Base-by-base conservation (phyloP, 2,329 filamentous ascomycete species). In the Aspergillus texensis region DNA sequence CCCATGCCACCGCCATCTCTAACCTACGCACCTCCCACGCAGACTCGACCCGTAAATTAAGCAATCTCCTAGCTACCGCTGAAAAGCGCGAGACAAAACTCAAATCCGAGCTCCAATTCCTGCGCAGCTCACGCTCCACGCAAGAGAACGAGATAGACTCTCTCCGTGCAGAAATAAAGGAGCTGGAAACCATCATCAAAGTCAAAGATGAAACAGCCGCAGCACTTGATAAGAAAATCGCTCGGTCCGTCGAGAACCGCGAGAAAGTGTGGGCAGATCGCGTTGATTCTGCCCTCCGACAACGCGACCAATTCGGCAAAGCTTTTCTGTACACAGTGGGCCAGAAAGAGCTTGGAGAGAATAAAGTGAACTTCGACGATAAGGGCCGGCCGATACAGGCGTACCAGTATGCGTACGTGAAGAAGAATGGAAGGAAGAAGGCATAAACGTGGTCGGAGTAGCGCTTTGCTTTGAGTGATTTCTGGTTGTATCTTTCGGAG, bases 241-340 rank as follows among this genome's bases (percentile, higher is more conserved):
- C 77, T 11, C 70, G 72, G 53, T 78, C 78, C 0, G 73, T 80
- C 16, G 77, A 80, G 55, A 79, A 78, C 65, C 74, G 79, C 39
- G 80, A 82, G 67, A 74, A 75, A 28, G 78, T 79, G 59, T 82
- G 80, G 80, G 74, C 79, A 62, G 71, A 75, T 0, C 75, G 79
- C 6, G 71, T 80, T 3, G 75, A 81, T 55, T 64, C 79, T 14
- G 66, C 81, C 9, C 74, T 81, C 12, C 76, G 74, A 61, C 80
- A 81, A 46, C 71, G 78, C 11, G 78, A 81, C 30, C 70, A 71
- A 34, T 78, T 81, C 77, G 71, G 73, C 3, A 78, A 77, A 50
- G 77, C 73, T 8, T 69, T 80, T 56, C 72, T 81, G 74, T 74
- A 72, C 72, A 71, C 70, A 3, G 80, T 77, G 77, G 78, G 78